Evolutionary conservation across 495 filamentous ascomycete species (phyloP).

Genomic region (Aspergillus indologenus): DNA sequence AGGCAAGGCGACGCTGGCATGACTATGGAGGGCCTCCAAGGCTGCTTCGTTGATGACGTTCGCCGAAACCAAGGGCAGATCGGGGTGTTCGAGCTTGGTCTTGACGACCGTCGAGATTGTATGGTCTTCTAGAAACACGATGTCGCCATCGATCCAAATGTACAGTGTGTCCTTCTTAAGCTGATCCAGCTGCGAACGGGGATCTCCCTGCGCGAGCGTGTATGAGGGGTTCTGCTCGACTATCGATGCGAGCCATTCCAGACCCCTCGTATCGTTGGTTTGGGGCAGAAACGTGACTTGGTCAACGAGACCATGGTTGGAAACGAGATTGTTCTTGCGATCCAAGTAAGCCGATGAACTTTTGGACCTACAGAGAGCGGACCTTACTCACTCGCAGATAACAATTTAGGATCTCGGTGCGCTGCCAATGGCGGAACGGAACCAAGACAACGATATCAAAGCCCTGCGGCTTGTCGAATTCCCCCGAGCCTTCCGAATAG

Average conservation of each 20-base stretch:
- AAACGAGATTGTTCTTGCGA: slow-evolving; percentile 45
- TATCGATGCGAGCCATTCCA: slow-evolving; percentile 41
- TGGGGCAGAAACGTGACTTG: slow-evolving; percentile 52
- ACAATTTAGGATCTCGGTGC: slow-evolving; percentile 50
- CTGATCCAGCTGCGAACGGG: not conserved
- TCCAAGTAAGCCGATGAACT: slow-evolving; percentile 7
- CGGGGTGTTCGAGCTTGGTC: slow-evolving; percentile 47
- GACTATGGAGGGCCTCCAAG: slow-evolving; percentile 34
- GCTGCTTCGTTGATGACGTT: slow-evolving; percentile 49
- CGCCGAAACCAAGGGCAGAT: slow-evolving; percentile 47
- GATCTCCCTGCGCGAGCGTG: slow-evolving; percentile 17
- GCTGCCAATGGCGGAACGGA: slow-evolving; percentile 45
- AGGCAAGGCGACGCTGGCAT: slow-evolving; percentile 34
- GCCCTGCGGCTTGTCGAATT: slow-evolving; percentile 40
- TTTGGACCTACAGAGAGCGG: too few species aligned
- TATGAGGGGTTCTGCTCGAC: slow-evolving; percentile 30
- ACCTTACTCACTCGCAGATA: slow-evolving; percentile 40
- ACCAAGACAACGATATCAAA: slow-evolving; percentile 50
- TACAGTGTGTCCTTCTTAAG: slow-evolving; percentile 38
- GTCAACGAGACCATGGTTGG: slow-evolving; percentile 52
- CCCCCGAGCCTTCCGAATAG: slow-evolving; percentile 27
- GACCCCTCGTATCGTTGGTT: slow-evolving; percentile 42
- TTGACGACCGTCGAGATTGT: slow-evolving; percentile 52
- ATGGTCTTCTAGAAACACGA: slow-evolving; percentile 52
- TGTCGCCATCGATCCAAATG: slow-evolving; percentile 56